A percentile compares a stretch with the other conserved stretches of the same genome.
These are phyloP conservation scores for Rubroshorea leprosula DNA, from an alignment of 345 rosid species.

Conservation along the genomic window DNA sequence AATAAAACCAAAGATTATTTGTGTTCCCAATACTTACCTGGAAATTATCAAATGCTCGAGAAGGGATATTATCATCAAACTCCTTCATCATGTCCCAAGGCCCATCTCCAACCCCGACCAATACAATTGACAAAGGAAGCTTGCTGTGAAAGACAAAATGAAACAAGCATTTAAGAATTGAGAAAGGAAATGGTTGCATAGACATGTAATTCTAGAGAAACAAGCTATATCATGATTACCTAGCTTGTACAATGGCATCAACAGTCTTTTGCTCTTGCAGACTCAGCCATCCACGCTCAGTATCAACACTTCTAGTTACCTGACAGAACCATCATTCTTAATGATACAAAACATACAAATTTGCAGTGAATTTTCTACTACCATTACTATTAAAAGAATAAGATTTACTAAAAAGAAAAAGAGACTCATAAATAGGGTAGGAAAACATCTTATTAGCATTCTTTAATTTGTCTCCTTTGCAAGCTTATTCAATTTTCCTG, in stretches of 20 bases:
- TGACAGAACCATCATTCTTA: constrained; percentile 23
- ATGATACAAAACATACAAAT: not conserved
- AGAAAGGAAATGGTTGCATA: constrained; percentile 6
- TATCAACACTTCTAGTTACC: constrained; percentile 94
- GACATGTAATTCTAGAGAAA: not conserved
- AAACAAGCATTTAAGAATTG: not conserved
- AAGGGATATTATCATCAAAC: constrained; percentile 93
- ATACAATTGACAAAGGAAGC: constrained; percentile 77
- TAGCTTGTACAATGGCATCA: constrained; percentile 88
- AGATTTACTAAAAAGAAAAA: too few species aligned
- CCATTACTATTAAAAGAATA: not conserved
- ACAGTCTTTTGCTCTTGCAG: constrained; percentile 92
- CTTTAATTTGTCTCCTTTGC: too few species aligned
- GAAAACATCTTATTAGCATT: not conserved
- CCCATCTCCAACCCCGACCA: constrained; percentile 98
- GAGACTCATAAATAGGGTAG: too few species aligned
- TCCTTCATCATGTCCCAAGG: constrained; percentile 99
- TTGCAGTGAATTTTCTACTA: not conserved
- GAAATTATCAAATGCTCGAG: constrained; percentile 93
- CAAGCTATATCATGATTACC: constrained; percentile 38
- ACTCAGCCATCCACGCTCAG: constrained; percentile 60
- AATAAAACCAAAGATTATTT: not conserved
- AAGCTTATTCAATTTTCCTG: not conserved
- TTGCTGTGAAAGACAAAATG: constrained; percentile 36
- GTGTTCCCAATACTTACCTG: constrained; percentile 46